phyloP scores from a whole-genome alignment of 768 basidiomycete species.

The Mrakia gelida region DNA sequence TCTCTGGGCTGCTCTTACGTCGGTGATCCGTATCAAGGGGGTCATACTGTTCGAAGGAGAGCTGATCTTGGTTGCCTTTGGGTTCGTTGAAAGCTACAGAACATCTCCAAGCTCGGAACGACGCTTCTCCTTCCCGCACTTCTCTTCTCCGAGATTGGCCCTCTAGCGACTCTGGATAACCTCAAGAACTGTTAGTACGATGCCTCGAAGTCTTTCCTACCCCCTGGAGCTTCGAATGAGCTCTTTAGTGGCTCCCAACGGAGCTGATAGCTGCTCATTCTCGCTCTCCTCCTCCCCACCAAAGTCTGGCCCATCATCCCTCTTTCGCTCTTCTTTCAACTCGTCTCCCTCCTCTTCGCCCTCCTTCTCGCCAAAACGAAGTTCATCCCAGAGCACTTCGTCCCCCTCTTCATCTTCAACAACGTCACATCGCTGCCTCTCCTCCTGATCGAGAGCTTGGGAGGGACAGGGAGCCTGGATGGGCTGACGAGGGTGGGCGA shows the following conservation, averaged over 20 bases:
- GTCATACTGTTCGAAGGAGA: no score
- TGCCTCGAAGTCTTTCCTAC: background rate
- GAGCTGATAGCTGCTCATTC: background rate
- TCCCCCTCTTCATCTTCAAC: slow-evolving; percentile 43
- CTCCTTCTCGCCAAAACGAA: slow-evolving; percentile 31
- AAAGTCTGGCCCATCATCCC: slow-evolving; percentile 42
- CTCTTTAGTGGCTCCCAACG: no score
- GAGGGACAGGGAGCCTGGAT: slow-evolving; percentile 39
- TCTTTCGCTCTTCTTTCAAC: slow-evolving; percentile 41
- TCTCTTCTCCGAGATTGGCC: slow-evolving; percentile 46
- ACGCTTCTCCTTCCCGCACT: slow-evolving; percentile 42
- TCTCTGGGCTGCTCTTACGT: background rate
- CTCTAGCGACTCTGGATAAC: slow-evolving; percentile 40
- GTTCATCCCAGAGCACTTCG: slow-evolving; percentile 23
- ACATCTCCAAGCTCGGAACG: slow-evolving; percentile 38
- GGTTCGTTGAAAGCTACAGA: background rate
- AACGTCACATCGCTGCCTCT: slow-evolving; percentile 44
- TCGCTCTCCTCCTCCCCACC: background rate
- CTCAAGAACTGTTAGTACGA: slow-evolving; percentile 39
- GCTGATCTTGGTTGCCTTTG: background rate
- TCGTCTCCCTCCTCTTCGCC: slow-evolving; percentile 40
- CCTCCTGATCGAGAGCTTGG: slow-evolving; percentile 40
- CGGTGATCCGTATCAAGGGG: background rate
- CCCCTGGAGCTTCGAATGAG: no score
- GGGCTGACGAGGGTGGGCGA: slow-evolving; percentile 31